Evolutionary conservation across 371 early-diverging fungal genomes (phyloP), one percentile per base, ranked within the genome.

Genomic region (Apophysomyces ossiformis): DNA sequence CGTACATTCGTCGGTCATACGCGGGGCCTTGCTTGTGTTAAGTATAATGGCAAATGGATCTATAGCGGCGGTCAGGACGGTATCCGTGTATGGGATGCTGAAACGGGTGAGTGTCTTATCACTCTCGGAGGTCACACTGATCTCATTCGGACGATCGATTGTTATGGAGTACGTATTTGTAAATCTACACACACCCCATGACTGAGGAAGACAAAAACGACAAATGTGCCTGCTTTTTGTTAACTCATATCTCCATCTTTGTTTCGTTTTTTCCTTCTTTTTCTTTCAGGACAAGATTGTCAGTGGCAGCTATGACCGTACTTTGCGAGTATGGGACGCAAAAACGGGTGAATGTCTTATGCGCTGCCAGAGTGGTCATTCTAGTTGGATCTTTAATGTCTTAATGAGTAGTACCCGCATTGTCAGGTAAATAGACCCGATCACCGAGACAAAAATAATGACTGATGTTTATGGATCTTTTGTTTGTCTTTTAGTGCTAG

Each of bases 371-470:
- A 87, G 84, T 57, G 94, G 89, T n/a, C 93, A 95, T 71, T 73
- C 88, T 0, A 91, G 90, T 68, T 96, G 96, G 96, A 95, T 97
- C 15, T 96, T 96, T 77, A 92, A 95, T 75, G 93, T 95, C 12
- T 90, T 92, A 66, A 85, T 93, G 66, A 91, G 90, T 58, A 71
- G 82, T 1, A 85, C 89, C 32, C 85, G 85, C 60, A 93, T 97
- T 45, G 84, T 97, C 37, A 87, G 90, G 78, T 77, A 77, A 56
- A 1, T 37, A 32, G n/a, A 13, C 8, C 1, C 12, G 2, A 47
- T 11, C n/a, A 16, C 47, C 7, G 11, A 47, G 21, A 5, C 5
- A 41, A 6, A 18, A 16, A 18, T 47, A 41, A 38, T 15, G 13
- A 16, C 7, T 8, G 41, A 38, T 60, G 35, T 18, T 39, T 32